phyloP scores from a whole-genome alignment of 441 rosid genomes.

The Pelargonium myrrhifolium region DNA sequence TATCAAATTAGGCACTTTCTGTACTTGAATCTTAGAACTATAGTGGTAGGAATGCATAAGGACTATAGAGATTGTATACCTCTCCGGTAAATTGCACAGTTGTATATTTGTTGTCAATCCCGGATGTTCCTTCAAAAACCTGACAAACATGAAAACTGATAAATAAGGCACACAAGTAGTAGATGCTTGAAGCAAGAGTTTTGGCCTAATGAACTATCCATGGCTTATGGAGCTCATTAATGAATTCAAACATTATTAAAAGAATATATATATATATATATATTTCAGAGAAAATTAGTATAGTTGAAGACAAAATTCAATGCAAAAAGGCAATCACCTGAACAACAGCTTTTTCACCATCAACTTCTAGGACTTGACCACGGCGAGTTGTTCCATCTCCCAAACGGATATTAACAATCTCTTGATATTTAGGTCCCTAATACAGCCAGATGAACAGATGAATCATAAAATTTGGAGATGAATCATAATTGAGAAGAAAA shows the following conservation, averaged over 20 bases:
- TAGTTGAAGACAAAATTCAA: too few species aligned
- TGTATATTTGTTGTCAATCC: constrained; percentile 88
- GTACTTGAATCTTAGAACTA: background rate
- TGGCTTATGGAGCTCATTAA: too few species aligned
- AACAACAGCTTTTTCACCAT: constrained; percentile 3
- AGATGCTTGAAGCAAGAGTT: too few species aligned
- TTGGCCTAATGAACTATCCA: too few species aligned
- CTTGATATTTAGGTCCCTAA: constrained; percentile 2
- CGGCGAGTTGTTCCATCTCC: constrained; percentile 36
- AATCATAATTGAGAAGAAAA: background rate
- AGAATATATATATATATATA: too few species aligned
- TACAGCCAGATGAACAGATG: background rate
- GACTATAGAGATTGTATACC: constrained; percentile 30
- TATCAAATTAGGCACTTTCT: background rate
- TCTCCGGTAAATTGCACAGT: constrained; percentile 95
- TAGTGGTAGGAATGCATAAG: background rate
- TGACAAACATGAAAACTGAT: constrained; percentile 18
- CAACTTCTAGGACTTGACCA: background rate
- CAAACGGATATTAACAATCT: constrained; percentile 40
- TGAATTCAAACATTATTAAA: too few species aligned
- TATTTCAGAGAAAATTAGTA: too few species aligned
- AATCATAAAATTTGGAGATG: background rate
- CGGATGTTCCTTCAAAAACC: constrained; percentile 98
- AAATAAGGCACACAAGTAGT: background rate
- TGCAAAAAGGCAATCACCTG: constrained; percentile 2